A percentile compares a stretch with the other conserved stretches of the same genome.
Conservation (phyloP, 1,139 yeast genomes). For the Suhomyces yuchorum region DNA sequence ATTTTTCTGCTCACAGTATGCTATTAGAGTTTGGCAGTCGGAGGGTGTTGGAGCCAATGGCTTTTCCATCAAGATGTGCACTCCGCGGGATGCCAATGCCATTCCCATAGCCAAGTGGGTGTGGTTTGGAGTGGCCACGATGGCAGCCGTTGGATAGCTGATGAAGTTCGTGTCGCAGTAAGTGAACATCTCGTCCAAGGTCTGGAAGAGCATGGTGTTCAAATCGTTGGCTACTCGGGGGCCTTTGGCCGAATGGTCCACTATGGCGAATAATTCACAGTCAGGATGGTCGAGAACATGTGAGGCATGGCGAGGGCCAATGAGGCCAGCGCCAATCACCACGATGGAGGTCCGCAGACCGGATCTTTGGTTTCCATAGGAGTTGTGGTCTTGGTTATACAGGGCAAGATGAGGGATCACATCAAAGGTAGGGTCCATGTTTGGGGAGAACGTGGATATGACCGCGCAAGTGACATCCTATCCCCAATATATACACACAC, state of each 20-base stretch:
- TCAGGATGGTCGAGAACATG: slow-evolving; percentile 27
- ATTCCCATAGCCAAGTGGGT: slow-evolving; percentile 40
- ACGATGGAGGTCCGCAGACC: slow-evolving; percentile 17
- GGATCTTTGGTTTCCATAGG: background rate
- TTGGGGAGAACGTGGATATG: background rate
- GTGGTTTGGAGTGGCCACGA: slow-evolving; percentile 47
- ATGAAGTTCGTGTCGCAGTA: slow-evolving; percentile 28
- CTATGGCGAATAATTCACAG: slow-evolving; percentile 36
- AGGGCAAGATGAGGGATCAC: slow-evolving; percentile 9
- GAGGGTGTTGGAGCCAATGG: slow-evolving; percentile 43
- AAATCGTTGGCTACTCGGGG: slow-evolving; percentile 33
- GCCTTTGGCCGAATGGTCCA: slow-evolving; percentile 45
- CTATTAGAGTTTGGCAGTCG: slow-evolving; percentile 38
- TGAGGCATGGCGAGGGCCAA: slow-evolving; percentile 30
- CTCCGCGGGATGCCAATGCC: slow-evolving; percentile 37
- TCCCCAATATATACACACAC: background rate
- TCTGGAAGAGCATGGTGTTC: slow-evolving; percentile 29
- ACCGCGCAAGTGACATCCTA: background rate
- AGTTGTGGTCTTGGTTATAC: background rate
- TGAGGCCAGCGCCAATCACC: slow-evolving; percentile 29
- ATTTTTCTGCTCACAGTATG: slow-evolving; percentile 25
- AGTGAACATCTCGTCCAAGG: slow-evolving; percentile 30
- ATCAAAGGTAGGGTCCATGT: slow-evolving; percentile 15
- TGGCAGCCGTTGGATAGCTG: slow-evolving; percentile 43
- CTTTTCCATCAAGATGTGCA: slow-evolving; percentile 44